Conservation (phyloP, 192 early-diverging fungal species). For the Cetraspora pellucida region DNA sequence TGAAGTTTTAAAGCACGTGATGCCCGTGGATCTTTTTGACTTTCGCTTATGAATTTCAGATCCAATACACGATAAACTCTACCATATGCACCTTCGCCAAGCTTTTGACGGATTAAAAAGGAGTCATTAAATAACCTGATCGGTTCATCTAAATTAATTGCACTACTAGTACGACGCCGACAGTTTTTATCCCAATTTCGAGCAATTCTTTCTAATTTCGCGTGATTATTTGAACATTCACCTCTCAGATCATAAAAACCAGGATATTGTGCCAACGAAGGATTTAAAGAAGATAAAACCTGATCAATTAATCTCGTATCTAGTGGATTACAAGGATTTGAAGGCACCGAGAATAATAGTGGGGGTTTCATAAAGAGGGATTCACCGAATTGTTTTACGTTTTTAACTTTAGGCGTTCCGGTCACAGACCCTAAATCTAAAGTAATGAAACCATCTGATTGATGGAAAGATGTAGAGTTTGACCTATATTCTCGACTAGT, state of each 20-base stretch:
- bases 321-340: conserved; percentile 26
- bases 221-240: not conserved
- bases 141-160: not conserved
- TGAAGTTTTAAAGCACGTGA: conserved; percentile 35
- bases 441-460: not conserved
- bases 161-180: not conserved
- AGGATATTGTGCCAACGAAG: conserved; percentile 4
- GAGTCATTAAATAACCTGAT: conserved; percentile 18
- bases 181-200: not conserved
- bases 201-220: not conserved
- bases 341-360: not conserved
- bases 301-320: not conserved
- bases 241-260: conserved; percentile 9
- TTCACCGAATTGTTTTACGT: not conserved
- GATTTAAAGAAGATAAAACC: not conserved
- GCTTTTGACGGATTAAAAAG: not conserved
- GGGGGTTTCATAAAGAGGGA: not conserved
- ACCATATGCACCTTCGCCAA: conserved; percentile 27
- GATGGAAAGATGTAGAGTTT: not conserved
- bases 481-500: conserved; percentile 16
- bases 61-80: conserved; percentile 20
- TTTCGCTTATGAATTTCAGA: not conserved
- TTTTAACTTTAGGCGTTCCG: not conserved
- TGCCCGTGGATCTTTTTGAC: not conserved
- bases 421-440: not conserved